Conservation (phyloP, 257 asterid genomes). For the Cinchona pubescens region DNA sequence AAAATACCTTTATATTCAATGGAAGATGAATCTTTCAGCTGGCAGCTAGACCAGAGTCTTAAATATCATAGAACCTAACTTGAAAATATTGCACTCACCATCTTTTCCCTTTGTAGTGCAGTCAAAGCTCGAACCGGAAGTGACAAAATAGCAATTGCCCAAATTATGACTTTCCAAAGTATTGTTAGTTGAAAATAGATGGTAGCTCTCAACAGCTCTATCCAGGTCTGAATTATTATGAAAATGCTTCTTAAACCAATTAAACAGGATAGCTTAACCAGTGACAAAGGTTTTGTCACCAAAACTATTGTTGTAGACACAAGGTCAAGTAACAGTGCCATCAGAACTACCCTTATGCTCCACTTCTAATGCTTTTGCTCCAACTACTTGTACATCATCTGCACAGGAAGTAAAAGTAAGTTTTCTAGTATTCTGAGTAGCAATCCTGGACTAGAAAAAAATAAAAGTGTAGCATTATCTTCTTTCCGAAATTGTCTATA, state of each 20-base stretch:
- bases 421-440: too few species aligned
- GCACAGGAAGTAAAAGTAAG: not conserved
- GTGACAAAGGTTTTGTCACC: conserved; percentile 41
- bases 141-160: conserved; percentile 39
- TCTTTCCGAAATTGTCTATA: not conserved
- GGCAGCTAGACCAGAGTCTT: not conserved
- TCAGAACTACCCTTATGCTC: conserved; percentile 2
- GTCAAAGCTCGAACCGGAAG: conserved; percentile 50
- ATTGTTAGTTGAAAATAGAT: conserved; percentile 38
- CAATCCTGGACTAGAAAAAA: not conserved
- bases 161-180: conserved; percentile 37
- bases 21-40: not conserved
- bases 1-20: not conserved
- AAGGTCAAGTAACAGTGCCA: conserved; percentile 35
- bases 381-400: conserved; percentile 17
- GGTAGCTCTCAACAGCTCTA: conserved; percentile 48
- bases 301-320: conserved; percentile 24
- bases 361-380: conserved; percentile 12
- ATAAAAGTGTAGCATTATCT: not conserved
- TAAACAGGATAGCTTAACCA: conserved; percentile 40
- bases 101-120: conserved; percentile 50
- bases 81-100: conserved; percentile 30
- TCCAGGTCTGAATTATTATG: conserved; percentile 41
- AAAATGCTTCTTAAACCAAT: conserved; percentile 33
- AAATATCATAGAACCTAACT: too few species aligned